Evolutionary conservation across 345 rosid genomes (phyloP).

Genomic region (Eucalyptus coolabah): DNA sequence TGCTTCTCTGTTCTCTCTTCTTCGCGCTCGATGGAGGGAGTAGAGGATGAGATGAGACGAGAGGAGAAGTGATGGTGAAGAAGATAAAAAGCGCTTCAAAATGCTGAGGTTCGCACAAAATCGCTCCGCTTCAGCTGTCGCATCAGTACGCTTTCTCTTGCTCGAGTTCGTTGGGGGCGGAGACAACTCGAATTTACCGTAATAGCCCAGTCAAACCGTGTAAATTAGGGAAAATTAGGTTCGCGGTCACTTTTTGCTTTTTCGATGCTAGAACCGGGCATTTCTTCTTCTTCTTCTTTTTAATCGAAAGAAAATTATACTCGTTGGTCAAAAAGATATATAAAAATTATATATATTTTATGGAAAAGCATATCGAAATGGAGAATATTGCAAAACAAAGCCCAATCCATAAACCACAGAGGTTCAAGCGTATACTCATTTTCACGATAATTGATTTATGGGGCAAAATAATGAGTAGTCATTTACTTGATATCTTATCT

Average conservation of each 20-base stretch:
- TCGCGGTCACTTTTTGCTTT: too few relatives aligned
- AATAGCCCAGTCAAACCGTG: not conserved
- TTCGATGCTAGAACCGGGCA: not conserved
- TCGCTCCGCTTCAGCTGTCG: not conserved
- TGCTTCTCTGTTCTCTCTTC: not conserved
- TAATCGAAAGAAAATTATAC: not conserved
- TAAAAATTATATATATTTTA: too few relatives aligned
- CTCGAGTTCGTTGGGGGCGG: not conserved
- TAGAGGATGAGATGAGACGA: not conserved
- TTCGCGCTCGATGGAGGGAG: not conserved
- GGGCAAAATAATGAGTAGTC: accelerated
- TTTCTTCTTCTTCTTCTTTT: too few relatives aligned
- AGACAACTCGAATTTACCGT: not conserved
- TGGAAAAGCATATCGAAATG: not conserved
- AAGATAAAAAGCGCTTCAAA: not conserved
- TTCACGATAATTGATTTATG: not conserved
- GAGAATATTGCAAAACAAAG: too few relatives aligned
- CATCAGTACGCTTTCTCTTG: not conserved
- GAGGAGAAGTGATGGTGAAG: not conserved
- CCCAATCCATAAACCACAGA: too few relatives aligned
- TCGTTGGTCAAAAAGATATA: not conserved
- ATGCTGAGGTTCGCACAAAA: not conserved
- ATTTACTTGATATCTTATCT: too few relatives aligned
- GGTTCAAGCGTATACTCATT: accelerated
- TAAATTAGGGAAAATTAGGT: not conserved